Conservation (phyloP, 805 yeast genomes). For the Hemisphaericaspora nanyangensis region DNA sequence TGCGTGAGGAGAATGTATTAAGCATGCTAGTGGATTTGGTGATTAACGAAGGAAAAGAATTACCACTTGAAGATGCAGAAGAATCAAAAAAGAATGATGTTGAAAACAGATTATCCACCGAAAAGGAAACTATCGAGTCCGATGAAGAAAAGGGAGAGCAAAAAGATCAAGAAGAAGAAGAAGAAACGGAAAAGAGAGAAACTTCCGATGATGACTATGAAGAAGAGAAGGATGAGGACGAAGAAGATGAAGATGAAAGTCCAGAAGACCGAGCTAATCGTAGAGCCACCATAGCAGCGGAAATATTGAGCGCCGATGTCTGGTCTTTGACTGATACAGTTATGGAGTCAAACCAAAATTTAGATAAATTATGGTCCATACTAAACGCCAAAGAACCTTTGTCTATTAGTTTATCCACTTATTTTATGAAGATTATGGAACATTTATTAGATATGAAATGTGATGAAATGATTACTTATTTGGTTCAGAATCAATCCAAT, state of each 20-base stretch:
- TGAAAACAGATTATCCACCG: conserved; percentile 43
- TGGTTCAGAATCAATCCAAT: conserved; percentile 40
- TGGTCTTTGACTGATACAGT: conserved; percentile 92
- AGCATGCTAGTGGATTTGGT: conserved; percentile 36
- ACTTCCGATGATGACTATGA: not conserved
- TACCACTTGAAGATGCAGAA: conserved; percentile 6
- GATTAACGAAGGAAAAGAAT: conserved; percentile 26
- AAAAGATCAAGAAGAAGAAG: conserved; percentile 1
- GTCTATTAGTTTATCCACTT: conserved; percentile 75
- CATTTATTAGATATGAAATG: conserved; percentile 46
- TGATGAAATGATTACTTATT: conserved; percentile 43
- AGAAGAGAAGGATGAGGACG: conserved; percentile 10
- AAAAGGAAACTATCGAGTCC: conserved; percentile 35
- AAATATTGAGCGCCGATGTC: conserved; percentile 84
- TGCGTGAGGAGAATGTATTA: conserved; percentile 36
- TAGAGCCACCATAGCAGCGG: conserved; percentile 61
- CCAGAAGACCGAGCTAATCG: conserved; percentile 34
- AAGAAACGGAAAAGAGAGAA: conserved; percentile 4
- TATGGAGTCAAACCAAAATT: conserved; percentile 64
- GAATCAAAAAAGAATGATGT: conserved; percentile 21
- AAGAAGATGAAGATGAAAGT: conserved; percentile 29
- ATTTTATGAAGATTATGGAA: conserved; percentile 89
- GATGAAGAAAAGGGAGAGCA: conserved; percentile 4
- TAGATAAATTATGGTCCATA: conserved; percentile 75
- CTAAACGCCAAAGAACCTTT: conserved; percentile 65